phyloP scores from a whole-genome alignment of 2,329 filamentous ascomycete species.

The Dryadomyces quercivorus region DNA sequence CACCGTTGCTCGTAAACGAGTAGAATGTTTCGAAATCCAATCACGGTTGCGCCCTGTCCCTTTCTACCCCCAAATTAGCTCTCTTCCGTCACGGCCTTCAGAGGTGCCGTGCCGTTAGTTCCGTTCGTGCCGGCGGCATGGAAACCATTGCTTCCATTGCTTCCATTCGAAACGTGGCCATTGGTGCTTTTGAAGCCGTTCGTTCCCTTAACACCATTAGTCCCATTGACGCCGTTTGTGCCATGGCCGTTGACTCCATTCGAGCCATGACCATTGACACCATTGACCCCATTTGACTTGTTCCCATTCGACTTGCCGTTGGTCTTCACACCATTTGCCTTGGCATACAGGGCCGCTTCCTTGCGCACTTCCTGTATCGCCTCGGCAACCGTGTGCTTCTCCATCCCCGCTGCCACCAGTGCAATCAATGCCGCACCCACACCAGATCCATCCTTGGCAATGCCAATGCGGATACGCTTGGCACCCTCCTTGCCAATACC shows the following conservation, averaged over 20 bases:
- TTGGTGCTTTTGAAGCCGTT: not conserved
- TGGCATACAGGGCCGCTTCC: conserved; percentile 18
- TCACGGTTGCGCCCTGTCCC: not conserved
- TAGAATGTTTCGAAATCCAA: not conserved
- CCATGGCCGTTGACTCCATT: not conserved
- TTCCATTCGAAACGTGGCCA: too few relatives aligned
- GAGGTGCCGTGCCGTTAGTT: not conserved
- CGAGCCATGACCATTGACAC: too few relatives aligned
- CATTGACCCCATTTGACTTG: not conserved
- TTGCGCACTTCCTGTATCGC: conserved; percentile 28
- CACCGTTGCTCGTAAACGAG: not conserved
- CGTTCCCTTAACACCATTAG: too few relatives aligned
- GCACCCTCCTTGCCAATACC: conserved; percentile 70
- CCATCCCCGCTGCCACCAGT: conserved; percentile 64
- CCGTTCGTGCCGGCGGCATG: too few relatives aligned
- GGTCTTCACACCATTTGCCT: conserved; percentile 14
- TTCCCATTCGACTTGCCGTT: not conserved
- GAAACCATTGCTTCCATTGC: too few relatives aligned
- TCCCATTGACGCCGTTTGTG: not conserved
- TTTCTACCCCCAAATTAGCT: not conserved
- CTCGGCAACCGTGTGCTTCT: conserved; percentile 30
- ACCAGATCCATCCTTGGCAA: conserved; percentile 91
- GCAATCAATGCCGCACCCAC: conserved; percentile 95
- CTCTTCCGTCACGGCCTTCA: conserved; percentile 15
- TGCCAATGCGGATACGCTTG: conserved; percentile 80